Evolutionary conservation across 225 moss, liverwort and hornwort species (phyloP), one percentile per base, ranked within the genome.

Genomic region (Pseudisothecium myosuroides): DNA sequence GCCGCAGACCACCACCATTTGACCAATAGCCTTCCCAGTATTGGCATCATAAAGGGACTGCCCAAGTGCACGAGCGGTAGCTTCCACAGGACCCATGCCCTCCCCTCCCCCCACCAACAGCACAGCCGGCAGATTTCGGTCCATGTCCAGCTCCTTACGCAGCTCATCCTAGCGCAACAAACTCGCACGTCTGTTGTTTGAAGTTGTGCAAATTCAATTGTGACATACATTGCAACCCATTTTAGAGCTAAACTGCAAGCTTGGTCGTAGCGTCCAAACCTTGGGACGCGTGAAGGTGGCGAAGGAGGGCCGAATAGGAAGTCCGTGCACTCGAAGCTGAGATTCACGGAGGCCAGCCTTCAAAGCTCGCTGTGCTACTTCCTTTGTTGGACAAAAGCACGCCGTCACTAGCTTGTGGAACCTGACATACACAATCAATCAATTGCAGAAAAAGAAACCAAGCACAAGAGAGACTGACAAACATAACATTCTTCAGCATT

Each of bases 51-150:
- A 95, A 37, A 99, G 88, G 21, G 97, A 92, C 83, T 95, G 90
- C 7, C 94, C 93, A 76, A 99, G 95, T 65, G 96, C 97, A 37
- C 90, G 94, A 56, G 98, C 98, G 26, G 98, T 96, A 81, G 92
- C 84, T 89, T 97, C 98, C 89, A 99, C 97, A 67, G 98, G 98
- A 71, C 98, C 98, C 98, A 99, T 99, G 82, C 98, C 98, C 91
- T 99, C 98, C 43, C 98, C 98, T 85, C 98, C 98, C 60, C 98
- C 98, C 85, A 99, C 95, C 91, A 99, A 91, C 77, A 99, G 93
- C 81, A 99, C 98, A 65, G 97, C 95, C 41, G 96, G 98, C 67
- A 99, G 91, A 79, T 95, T 95, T 79, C 89, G 93, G 73, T 94
- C 91, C 94, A 99, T 95, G 22, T 93, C 96, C 66, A 99, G 93